Base-by-base conservation (phyloP, 164 flowering plant species). In the Taxillus chinensis region DNA sequence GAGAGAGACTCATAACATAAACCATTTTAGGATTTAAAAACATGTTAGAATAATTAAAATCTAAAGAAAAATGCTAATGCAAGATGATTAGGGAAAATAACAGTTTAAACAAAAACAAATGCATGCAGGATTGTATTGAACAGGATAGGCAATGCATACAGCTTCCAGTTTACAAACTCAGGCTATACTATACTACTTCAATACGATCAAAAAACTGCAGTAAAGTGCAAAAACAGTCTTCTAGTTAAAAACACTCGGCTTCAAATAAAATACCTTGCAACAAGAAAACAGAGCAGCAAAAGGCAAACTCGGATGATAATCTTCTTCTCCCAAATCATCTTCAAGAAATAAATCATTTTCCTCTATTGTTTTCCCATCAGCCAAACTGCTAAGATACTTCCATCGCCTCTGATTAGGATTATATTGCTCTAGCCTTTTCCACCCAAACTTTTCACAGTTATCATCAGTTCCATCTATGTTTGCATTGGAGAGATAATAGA, bases 221-320 rank as follows among this genome's bases (percentile, higher is more conserved):
- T 27, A 27, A 0, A 48, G 51, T 48, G 4, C 10, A 43, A 43
- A 6, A 43, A 4, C 3, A 14, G 13, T 7, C 13, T 48, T 48
- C 12, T 7, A 8, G 51, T 48, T 43, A 43, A 11, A 8, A 14
- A 48, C 13, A 8, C 10, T 48, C 12, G 5, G 40, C 27, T 15
- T 16, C 58, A 45, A 58, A 39, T 46, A 2, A 0, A 55, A 45
- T 71, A 85, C 98, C 98, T 90, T 92, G 64, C 86, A 80, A 73
- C 80, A 85, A 57, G 93, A 85, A 71, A 86, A 93, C 6, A 90
- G 73, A 12, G 97, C 89, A 62, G 98, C 89, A 73, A 86, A 90
- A 48, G 98, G 97, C 78, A 90, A 82, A 80, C 95, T 86, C 38
- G 97, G 83, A 73, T 68, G 84, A 68, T 86, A 93, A 77, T 90